Percentiles rank a stretch among this genome's conserved stretches.
These are phyloP conservation scores for Citrus medica DNA, from an alignment of 345 rosid genomes.

Conservation along the genomic window DNA sequence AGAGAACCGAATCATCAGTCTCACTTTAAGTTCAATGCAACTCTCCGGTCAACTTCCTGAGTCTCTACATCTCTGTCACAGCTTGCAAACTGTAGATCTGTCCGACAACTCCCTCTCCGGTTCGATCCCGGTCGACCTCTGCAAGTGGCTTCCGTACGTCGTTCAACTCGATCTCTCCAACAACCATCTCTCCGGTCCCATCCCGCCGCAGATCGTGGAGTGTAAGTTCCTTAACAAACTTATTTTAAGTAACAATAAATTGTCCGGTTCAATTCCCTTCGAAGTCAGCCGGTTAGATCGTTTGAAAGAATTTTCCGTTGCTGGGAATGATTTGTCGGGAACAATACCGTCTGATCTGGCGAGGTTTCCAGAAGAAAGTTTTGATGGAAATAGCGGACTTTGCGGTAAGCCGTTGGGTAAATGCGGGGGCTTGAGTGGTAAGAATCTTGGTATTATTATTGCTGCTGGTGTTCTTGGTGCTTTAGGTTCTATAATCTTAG, in stretches of 20 bases:
- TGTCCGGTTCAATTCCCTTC: conserved; percentile 56
- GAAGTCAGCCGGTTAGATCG: conserved; percentile 42
- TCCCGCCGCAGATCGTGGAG: conserved; percentile 42
- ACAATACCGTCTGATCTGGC: conserved; percentile 45
- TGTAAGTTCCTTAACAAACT: conserved; percentile 51
- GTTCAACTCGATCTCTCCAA: conserved; percentile 52
- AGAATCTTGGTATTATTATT: conserved; percentile 37
- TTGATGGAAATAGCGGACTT: conserved; percentile 36
- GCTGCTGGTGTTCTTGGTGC: conserved; percentile 49
- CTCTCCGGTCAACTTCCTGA: conserved; percentile 52
- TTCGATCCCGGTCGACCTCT: conserved; percentile 47
- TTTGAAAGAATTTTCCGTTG: conserved; percentile 40
- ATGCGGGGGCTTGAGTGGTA: conserved; percentile 45
- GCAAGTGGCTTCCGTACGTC: conserved; percentile 53
- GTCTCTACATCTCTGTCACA: conserved; percentile 47
- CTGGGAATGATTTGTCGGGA: conserved; percentile 47
- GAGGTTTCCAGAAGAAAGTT: conserved; percentile 25
- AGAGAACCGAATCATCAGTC: conserved; percentile 47
- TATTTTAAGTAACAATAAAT: conserved; percentile 30
- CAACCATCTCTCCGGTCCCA: conserved; percentile 44
- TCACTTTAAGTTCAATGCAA: conserved; percentile 31
- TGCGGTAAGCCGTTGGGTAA: conserved; percentile 52
- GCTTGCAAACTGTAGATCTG: conserved; percentile 48
- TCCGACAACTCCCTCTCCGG: conserved; percentile 49
- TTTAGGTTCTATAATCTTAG: conserved; percentile 34